Base-by-base conservation (phyloP, 169 alveolate species). In the Plasmodium gallinaceum region DNA sequence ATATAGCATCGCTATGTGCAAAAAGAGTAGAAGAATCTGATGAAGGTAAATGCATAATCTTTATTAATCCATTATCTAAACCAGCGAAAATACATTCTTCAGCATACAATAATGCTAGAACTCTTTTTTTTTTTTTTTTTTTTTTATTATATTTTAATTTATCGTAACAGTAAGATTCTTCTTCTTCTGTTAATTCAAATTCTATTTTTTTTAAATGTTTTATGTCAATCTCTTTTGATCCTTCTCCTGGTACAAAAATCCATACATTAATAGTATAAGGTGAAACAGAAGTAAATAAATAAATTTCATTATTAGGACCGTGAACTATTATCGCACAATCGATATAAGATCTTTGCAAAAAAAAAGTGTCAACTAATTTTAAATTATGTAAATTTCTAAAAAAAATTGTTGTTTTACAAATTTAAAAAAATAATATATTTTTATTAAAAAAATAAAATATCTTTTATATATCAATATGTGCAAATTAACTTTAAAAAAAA, bases 71-170 rank as follows among this genome's bases (percentile, higher is more conserved):
- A 71, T 86, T 86, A 60, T 86, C 92, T 32, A 86, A 58, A 5
- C 92, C 92, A 16, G 92, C 92, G 51, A 86, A 86, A 58, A 86
- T 71, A n/a, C 92, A 86, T 65, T 86, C 92, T 86, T 86, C 92
- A 14, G 92, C 92, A 64, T 86, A 86, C 43, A 86, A 73, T 51
- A 86, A 52, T 6, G 92, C 69, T 46, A 86, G 42, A 5, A 86
- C 80, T 73, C 87, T 58, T 62, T 86, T 86, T 37, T 86, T 86
- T 64, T 64, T 86, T 60, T 71, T 58, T 54, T 60, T 86, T 48
- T 86, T 86, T 26, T 83, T 83, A 57, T 83, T 83, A 51, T 52
- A 39, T 71, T 72, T 71, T 32, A 60, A 16, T 72, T 86, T 86
- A 9, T 86, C 69, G 9, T 86, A 86, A 46, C 68, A 62, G 57